These are phyloP conservation scores for Nemania abortiva DNA, from an alignment of 2,329 filamentous ascomycete species.

Conservation along the genomic window DNA sequence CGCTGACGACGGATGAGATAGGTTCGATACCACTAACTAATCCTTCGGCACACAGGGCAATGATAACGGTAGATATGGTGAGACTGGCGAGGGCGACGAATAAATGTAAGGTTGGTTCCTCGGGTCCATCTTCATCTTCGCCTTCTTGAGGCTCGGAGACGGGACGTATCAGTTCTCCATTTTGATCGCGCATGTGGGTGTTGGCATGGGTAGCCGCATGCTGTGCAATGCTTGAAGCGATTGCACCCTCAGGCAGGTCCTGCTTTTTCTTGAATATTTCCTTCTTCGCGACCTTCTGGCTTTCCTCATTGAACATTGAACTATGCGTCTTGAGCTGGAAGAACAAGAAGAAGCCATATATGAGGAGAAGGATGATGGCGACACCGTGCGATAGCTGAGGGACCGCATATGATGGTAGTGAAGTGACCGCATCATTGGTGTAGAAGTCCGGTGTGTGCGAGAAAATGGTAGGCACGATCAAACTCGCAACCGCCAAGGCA, in stretches of 20 bases:
- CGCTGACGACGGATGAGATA: conserved; percentile 74
- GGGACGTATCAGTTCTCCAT: conserved; percentile 58
- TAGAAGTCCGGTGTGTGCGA: conserved; percentile 62
- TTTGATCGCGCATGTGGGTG: conserved; percentile 48
- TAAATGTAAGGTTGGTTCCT: conserved; percentile 80
- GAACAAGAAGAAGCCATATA: conserved; percentile 85
- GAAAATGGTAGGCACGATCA: conserved; percentile 93
- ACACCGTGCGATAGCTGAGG: conserved; percentile 77
- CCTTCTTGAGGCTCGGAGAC: conserved; percentile 51
- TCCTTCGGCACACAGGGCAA: conserved; percentile 85
- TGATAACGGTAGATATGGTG: conserved; percentile 78
- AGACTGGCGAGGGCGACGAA: conserved; percentile 79
- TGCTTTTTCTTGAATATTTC: conserved; percentile 44
- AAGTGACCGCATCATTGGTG: conserved; percentile 45
- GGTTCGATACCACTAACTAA: conserved; percentile 79
- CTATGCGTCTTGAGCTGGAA: conserved; percentile 93
- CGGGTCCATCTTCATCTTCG: conserved; percentile 76
- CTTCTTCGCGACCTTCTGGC: conserved; percentile 72
- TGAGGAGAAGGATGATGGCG: conserved; percentile 82
- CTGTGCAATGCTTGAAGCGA: conserved; percentile 45
- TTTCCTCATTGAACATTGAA: conserved; percentile 82
- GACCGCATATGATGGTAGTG: conserved; percentile 70
- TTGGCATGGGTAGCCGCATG: conserved; percentile 37
- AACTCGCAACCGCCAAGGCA: conserved; percentile 79
- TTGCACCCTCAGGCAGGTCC: conserved; percentile 38